These are phyloP conservation scores for Venturia pyrina DNA, from an alignment of 2,329 filamentous ascomycete species.

Conservation along the genomic window DNA sequence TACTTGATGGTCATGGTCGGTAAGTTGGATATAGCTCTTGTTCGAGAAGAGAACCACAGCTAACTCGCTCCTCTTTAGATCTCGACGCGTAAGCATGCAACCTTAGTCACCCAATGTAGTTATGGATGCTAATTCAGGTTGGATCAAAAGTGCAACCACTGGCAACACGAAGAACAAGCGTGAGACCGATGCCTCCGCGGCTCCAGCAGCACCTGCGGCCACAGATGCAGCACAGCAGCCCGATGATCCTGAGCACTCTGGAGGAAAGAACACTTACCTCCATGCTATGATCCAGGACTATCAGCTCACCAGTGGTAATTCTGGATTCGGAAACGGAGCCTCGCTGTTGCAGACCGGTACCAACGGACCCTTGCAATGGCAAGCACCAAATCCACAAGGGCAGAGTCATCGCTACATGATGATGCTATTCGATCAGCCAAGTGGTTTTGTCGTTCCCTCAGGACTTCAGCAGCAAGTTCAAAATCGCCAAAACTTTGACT, in stretches of 20 bases:
- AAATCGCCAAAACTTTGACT: slow-evolving; percentile 2
- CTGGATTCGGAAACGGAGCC: slow-evolving; percentile 3
- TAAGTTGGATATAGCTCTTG: background rate
- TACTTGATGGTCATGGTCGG: slow-evolving; percentile 6
- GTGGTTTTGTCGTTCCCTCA: background rate
- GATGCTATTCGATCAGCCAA: slow-evolving; percentile 5
- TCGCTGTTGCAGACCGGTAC: background rate
- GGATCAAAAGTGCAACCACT: background rate
- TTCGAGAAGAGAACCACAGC: background rate
- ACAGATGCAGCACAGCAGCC: slow-evolving; percentile 4
- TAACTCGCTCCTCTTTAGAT: background rate
- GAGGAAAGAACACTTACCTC: slow-evolving; percentile 4
- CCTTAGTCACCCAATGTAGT: background rate
- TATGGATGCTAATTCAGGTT: background rate
- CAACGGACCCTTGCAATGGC: slow-evolving; percentile 8
- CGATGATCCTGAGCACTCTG: slow-evolving; percentile 5
- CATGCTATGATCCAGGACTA: slow-evolving; percentile 8
- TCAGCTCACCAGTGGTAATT: background rate
- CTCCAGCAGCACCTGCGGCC: background rate
- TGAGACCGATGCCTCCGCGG: background rate
- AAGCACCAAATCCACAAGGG: background rate
- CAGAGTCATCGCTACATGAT: slow-evolving; percentile 6
- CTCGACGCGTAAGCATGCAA: background rate
- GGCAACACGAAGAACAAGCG: slow-evolving; percentile 9
- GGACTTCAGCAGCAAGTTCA: slow-evolving; percentile 1